These are phyloP conservation scores for Aureobasidium sp. DNA, from an alignment of 2,329 filamentous ascomycete species.

Conservation along the genomic window DNA sequence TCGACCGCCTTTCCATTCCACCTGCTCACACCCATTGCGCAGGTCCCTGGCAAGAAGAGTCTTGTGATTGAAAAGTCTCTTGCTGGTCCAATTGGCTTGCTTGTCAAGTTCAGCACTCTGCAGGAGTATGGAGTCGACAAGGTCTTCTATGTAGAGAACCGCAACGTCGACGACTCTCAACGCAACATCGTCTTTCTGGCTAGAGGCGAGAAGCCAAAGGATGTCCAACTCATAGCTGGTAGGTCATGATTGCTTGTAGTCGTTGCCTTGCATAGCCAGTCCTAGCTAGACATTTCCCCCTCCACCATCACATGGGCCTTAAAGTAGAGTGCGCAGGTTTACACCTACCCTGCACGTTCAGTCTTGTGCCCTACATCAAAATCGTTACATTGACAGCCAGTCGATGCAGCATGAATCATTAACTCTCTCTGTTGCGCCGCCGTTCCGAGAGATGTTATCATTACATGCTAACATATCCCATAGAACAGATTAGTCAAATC, in stretches of 20 bases:
- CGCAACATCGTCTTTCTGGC: slow-evolving; percentile 92
- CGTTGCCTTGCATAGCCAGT: slow-evolving; percentile 4
- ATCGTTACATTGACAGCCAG: slow-evolving; percentile 14
- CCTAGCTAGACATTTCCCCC: slow-evolving; percentile 3
- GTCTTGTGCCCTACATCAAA: slow-evolving; percentile 32
- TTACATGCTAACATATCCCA: slow-evolving; percentile 44
- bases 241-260: slow-evolving; percentile 27
- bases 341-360: slow-evolving; percentile 46
- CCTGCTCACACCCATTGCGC: slow-evolving; percentile 16
- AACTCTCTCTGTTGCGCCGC: slow-evolving; percentile 15
- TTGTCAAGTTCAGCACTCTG: slow-evolving; percentile 90
- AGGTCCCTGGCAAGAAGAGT: slow-evolving; percentile 99
- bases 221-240: slow-evolving; percentile 86
- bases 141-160: slow-evolving; percentile 93
- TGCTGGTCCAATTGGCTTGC: slow-evolving; percentile 79
- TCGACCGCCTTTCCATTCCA: background rate
- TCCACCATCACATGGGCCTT: slow-evolving; percentile 37
- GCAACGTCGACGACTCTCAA: slow-evolving; percentile 89
- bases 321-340: slow-evolving; percentile 56
- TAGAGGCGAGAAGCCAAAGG: slow-evolving; percentile 77
- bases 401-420: slow-evolving; percentile 20
- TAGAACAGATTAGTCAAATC: slow-evolving; percentile 86
- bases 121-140: slow-evolving; percentile 98
- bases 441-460: slow-evolving; percentile 21
- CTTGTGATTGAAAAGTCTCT: slow-evolving; percentile 86